Percentiles rank a stretch among this genome's conserved stretches.
These are phyloP conservation scores for Porphyra umbilicalis DNA, from an alignment of 31 red algal genomes.

Conservation along the genomic window DNA sequence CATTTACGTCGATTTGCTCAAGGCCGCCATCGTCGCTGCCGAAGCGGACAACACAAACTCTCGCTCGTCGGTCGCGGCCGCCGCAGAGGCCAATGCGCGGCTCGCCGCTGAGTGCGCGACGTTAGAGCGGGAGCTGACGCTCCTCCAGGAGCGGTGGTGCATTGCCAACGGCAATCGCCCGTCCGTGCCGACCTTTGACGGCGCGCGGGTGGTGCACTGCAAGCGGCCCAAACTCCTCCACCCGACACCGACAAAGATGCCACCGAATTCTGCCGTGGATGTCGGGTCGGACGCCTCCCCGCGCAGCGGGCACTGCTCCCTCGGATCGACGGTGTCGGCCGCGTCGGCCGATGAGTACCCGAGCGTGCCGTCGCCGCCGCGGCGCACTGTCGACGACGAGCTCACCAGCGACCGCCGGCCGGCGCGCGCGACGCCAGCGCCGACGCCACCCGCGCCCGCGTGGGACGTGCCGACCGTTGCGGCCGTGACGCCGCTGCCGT, in stretches of 20 bases:
- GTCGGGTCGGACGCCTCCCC: not conserved
- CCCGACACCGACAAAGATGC: not conserved
- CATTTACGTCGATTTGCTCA: not conserved
- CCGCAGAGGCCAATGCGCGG: not conserved
- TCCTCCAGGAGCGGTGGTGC: not conserved
- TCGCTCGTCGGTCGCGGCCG: not conserved
- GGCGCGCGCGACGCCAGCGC: no score
- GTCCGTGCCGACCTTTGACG: not conserved
- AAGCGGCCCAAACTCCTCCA: not conserved
- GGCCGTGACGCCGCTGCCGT: no score
- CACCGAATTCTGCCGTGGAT: no score
- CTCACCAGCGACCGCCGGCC: no score
- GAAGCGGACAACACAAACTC: not conserved
- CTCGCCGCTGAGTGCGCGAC: not conserved
- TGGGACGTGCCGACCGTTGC: no score
- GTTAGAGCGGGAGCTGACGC: not conserved
- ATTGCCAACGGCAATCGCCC: not conserved
- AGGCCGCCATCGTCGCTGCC: not conserved
- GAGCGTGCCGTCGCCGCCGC: no score
- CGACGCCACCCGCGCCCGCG: no score
- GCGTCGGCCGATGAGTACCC: no score
- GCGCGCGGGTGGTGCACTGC: not conserved
- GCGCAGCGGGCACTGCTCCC: not conserved
- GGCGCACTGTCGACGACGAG: no score
- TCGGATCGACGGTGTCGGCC: not conserved